Base-by-base conservation (phyloP, 306 rosid genomes). In the Cicer arietinum region DNA sequence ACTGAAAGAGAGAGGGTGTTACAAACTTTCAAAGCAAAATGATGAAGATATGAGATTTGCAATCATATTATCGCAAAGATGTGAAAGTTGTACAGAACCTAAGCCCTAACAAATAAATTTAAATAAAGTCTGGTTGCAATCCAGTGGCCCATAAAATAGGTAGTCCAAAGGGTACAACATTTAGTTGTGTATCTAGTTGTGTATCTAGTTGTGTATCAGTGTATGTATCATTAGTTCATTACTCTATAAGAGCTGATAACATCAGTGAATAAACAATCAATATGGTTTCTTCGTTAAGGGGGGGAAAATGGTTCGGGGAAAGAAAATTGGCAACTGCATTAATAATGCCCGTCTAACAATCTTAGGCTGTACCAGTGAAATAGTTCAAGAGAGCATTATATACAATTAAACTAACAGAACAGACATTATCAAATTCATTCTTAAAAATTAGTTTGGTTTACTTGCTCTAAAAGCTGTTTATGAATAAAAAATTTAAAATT, bases 31-130 rank as follows among this genome's bases (percentile, higher is more conserved):
- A 7, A 39, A 72, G 7, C 11, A 45, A 84, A 71, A 45, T 43
- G 71, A 22, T 40, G 35, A 22, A 63, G 43, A 30, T 69, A 22
- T 10, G 51, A 25, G 53, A 74, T 71, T 43, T 8, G 12, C n/a
- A 64, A 30, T 16, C 43, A 72, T n/a, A 53, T 53, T 64, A 45
- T 65, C 75, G 74, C 5, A 40, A 73, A 59, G 17, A 79, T 54
- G 69, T 53, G 68, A 68, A 59, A 74, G 13, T 51, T 52, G 54
- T 14, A 57, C 20, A 66, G 35, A 58, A 41, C 48, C 35, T 13
- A 37, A 54, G 37, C 47, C 68, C 10, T 64, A 44, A 20, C 25
- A 64, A 51, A 41, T 16, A 51, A 72, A 43, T 53, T 53, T 53
- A 14, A 63, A 50, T 51, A 10, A 52, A 57, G 25, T 53, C n/a